phyloP scores from a whole-genome alignment of 2,329 filamentous ascomycete species.

The Pestalotiopsis sp. region DNA sequence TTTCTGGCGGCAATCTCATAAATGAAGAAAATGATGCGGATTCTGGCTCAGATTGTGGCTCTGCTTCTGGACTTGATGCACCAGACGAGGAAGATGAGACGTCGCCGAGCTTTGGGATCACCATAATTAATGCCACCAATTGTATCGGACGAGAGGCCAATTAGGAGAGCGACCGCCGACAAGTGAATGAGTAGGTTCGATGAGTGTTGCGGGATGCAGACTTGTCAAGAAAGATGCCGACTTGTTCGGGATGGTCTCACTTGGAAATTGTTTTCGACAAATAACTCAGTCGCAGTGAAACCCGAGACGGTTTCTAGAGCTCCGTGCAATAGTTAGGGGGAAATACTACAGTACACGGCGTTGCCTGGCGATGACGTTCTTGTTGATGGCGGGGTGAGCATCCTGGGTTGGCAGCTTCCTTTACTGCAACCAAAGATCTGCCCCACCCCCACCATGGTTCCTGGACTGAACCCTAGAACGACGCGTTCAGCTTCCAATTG shows the following conservation, averaged over 20 bases:
- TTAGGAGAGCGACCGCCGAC: background rate
- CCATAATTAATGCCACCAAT: background rate
- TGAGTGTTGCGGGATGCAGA: too few relatives aligned
- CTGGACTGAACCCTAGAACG: background rate
- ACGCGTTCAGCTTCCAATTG: background rate
- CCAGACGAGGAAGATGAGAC: slow-evolving; percentile 9
- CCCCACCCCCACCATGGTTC: background rate
- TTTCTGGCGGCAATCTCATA: slow-evolving; percentile 26
- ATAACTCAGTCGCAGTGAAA: too few relatives aligned
- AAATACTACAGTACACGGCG: too few relatives aligned
- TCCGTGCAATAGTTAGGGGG: too few relatives aligned
- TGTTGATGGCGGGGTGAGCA: background rate
- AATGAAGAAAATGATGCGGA: slow-evolving; percentile 23
- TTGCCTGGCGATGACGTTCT: background rate
- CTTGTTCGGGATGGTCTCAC: too few relatives aligned
- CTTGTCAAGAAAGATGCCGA: too few relatives aligned
- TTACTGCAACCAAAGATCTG: background rate
- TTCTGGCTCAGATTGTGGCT: background rate
- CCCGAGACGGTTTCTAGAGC: too few relatives aligned
- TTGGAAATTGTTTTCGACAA: too few relatives aligned
- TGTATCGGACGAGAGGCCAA: background rate
- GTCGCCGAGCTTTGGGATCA: background rate
- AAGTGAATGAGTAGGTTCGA: too few relatives aligned
- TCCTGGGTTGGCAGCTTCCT: background rate
- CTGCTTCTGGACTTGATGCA: slow-evolving; percentile 1